A percentile compares a stretch with the other conserved stretches of the same genome.
These are phyloP conservation scores for Zarea fungicola DNA, from an alignment of 2,329 filamentous ascomycete genomes.

Conservation along the genomic window DNA sequence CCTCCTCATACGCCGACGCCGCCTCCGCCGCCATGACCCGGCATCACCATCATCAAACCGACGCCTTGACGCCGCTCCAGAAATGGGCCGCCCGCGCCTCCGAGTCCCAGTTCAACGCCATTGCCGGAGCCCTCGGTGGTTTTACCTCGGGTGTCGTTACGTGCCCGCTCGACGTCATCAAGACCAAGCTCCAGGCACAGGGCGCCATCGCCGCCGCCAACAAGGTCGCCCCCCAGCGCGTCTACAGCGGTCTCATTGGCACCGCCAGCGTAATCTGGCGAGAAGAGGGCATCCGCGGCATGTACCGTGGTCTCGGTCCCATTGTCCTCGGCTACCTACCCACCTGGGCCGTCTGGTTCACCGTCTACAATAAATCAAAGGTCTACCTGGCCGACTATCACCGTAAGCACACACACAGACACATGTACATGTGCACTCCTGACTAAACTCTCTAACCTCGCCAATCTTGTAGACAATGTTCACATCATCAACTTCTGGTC, in stretches of 20 bases:
- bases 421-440: neutral
- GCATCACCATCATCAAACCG: slow-evolving; percentile 16
- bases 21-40: too few species aligned
- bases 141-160: slow-evolving; percentile 92
- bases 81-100: slow-evolving; percentile 52
- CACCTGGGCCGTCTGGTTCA: slow-evolving; percentile 98
- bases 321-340: slow-evolving; percentile 94
- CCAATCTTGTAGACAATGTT: slow-evolving; percentile 55
- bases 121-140: slow-evolving; percentile 83
- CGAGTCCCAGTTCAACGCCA: slow-evolving; percentile 68
- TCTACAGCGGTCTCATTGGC: slow-evolving; percentile 83
- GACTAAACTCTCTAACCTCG: slow-evolving; percentile 8
- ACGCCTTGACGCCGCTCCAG: slow-evolving; percentile 42
- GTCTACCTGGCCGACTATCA: slow-evolving; percentile 62
- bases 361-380: slow-evolving; percentile 89
- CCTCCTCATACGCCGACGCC: slow-evolving; percentile 18
- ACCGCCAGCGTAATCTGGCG: slow-evolving; percentile 81
- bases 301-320: slow-evolving; percentile 90
- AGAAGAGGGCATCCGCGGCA: slow-evolving; percentile 80
- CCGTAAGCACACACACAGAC: slow-evolving; percentile 39
- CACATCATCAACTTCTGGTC: slow-evolving; percentile 81
- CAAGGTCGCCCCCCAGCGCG: slow-evolving; percentile 46
- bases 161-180: slow-evolving; percentile 97
- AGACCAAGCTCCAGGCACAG: slow-evolving; percentile 95
- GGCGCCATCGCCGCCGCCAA: slow-evolving; percentile 65